These are phyloP conservation scores for Hypoxylon sp. DNA, from an alignment of 2,329 filamentous ascomycete genomes.

Conservation along the genomic window DNA sequence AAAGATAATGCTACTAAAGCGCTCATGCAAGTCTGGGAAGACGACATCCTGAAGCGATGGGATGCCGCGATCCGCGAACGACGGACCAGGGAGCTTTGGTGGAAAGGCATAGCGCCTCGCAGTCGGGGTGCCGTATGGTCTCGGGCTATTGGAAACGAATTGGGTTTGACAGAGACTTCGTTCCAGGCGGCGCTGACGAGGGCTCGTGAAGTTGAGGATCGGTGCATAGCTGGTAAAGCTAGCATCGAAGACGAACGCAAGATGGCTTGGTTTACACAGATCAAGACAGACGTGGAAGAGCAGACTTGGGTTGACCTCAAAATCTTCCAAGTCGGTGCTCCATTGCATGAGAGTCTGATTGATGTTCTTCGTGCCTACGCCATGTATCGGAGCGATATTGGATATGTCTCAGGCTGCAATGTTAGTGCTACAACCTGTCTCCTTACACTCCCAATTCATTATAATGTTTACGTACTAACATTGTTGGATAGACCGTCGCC, in stretches of 20 bases:
- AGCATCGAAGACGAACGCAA: constrained; percentile 69
- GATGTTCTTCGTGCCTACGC: constrained; percentile 84
- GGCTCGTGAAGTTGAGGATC: constrained; percentile 73
- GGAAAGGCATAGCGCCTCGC: constrained; percentile 81
- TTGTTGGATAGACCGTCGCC: constrained; percentile 72
- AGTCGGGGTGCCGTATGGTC: constrained; percentile 79
- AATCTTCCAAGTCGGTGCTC: constrained; percentile 77
- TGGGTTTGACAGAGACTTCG: constrained; percentile 76
- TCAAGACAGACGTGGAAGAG: constrained; percentile 74
- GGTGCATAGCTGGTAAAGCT: constrained; percentile 66
- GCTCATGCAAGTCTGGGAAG: constrained; percentile 78
- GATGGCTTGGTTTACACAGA: constrained; percentile 73
- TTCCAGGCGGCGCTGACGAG: constrained; percentile 79
- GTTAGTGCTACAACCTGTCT: constrained; percentile 63
- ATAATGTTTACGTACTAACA: constrained; percentile 35
- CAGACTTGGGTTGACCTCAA: constrained; percentile 79
- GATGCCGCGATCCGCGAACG: constrained; percentile 77
- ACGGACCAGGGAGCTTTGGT: constrained; percentile 83
- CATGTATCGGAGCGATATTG: constrained; percentile 86
- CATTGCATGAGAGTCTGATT: constrained; percentile 76
- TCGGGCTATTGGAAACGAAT: constrained; percentile 79
- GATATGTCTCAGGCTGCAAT: constrained; percentile 81
- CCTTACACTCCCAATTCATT: not conserved
- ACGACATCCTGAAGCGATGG: constrained; percentile 83
- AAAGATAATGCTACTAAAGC: constrained; percentile 70